Conservation (phyloP, 108 stramenopile genomes). For the Aurantiochytrium sp. region DNA sequence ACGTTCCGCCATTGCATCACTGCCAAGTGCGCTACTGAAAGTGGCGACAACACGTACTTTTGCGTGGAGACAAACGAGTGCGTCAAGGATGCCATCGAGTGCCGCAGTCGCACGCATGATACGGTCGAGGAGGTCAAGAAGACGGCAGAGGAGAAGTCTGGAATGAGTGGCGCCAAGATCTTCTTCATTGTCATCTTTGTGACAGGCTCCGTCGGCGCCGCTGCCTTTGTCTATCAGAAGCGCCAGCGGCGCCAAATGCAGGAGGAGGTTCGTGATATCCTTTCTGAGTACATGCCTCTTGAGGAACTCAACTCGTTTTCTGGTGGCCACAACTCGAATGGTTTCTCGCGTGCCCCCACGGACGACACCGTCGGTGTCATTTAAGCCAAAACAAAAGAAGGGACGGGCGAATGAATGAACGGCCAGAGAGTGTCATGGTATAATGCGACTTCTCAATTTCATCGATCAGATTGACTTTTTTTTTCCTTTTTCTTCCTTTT, state of each 20-base stretch:
- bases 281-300: not conserved
- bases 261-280: conserved; percentile 14
- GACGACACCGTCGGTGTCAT: conserved; percentile 2
- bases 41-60: not conserved
- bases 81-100: not conserved
- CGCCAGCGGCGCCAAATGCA: conserved; percentile 3
- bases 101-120: not conserved
- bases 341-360: not conserved
- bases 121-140: not conserved
- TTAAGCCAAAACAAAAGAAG: not conserved
- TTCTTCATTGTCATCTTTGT: not conserved
- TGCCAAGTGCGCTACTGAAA: not conserved
- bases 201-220: not conserved
- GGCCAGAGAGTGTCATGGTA: no score
- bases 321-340: not conserved
- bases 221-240: not conserved
- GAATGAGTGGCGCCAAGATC: not conserved
- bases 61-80: not conserved
- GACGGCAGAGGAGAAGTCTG: not conserved
- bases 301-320: not conserved
- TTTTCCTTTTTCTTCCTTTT: not conserved
- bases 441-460: no score
- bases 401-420: no score
- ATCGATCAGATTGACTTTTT: not conserved
- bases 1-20: not conserved